phyloP scores from a whole-genome alignment of 1,284 basidiomycete species.

The Omphalotus olearius region DNA sequence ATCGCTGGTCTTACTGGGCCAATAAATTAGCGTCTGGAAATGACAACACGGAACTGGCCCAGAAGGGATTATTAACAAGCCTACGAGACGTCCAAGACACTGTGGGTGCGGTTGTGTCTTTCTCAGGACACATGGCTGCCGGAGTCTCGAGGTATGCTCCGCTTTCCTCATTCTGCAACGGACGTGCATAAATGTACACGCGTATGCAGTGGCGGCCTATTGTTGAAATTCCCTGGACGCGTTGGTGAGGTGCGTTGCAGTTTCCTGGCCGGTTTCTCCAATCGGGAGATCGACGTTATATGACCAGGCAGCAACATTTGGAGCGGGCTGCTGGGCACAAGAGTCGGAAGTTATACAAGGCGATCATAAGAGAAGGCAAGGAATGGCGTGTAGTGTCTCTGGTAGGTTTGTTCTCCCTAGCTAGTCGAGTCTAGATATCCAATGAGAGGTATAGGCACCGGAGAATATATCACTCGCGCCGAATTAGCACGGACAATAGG shows the following conservation, averaged over 20 bases:
- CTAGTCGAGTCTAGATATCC: neutral
- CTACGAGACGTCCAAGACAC: slow-evolving; percentile 58
- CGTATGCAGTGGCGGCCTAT: slow-evolving; percentile 56
- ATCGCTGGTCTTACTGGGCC: slow-evolving; percentile 64
- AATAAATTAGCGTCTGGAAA: slow-evolving; percentile 26
- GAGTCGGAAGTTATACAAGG: neutral
- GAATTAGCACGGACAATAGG: slow-evolving; percentile 41
- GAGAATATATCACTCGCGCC: slow-evolving; percentile 46
- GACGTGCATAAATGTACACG: slow-evolving; percentile 1
- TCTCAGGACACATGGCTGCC: slow-evolving; percentile 45
- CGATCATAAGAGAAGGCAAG: slow-evolving; percentile 12
- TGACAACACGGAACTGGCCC: neutral
- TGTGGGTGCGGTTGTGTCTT: slow-evolving; percentile 61
- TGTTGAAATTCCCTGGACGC: slow-evolving; percentile 67
- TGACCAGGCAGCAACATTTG: slow-evolving; percentile 52
- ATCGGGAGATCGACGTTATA: neutral
- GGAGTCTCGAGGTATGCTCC: slow-evolving; percentile 66
- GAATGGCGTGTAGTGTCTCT: slow-evolving; percentile 66
- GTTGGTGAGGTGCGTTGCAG: slow-evolving; percentile 56
- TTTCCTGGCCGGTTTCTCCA: neutral
- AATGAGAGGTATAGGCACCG: slow-evolving; percentile 35
- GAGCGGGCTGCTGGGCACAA: slow-evolving; percentile 71
- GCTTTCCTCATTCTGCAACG: slow-evolving; percentile 8
- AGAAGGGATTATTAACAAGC: slow-evolving; percentile 4
- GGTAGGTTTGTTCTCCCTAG: slow-evolving; percentile 32